phyloP scores from a whole-genome alignment of 2,329 filamentous ascomycete genomes.

The Falciphora oryzae region DNA sequence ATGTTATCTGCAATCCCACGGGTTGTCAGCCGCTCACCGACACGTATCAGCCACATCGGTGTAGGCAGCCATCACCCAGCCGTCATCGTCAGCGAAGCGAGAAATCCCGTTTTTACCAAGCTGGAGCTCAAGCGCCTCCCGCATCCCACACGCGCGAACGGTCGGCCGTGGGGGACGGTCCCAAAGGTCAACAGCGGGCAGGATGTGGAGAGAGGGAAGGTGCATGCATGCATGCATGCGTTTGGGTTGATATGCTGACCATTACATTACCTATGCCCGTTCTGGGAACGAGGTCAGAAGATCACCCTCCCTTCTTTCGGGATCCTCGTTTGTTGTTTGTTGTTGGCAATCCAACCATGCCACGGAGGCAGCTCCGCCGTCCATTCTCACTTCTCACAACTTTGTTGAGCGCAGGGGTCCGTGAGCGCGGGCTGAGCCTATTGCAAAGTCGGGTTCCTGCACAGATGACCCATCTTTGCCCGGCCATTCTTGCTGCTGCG shows the following conservation, averaged over 20 bases:
- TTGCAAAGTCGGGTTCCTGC: slow-evolving; percentile 25
- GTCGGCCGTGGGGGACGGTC: not conserved
- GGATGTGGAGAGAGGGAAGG: not conserved
- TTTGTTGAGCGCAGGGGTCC: not conserved
- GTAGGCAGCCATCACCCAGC: not conserved
- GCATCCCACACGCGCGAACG: not conserved
- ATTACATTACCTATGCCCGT: not conserved
- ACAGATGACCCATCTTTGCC: slow-evolving; percentile 21
- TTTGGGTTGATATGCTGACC: not conserved
- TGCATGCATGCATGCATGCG: too few species aligned
- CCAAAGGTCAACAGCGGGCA: not conserved
- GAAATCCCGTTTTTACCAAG: too few species aligned
- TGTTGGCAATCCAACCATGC: not conserved
- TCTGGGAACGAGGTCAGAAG: not conserved
- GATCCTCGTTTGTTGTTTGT: too few species aligned
- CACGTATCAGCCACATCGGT: not conserved
- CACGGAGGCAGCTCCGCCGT: not conserved
- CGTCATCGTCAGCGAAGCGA: not conserved
- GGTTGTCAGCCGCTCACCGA: not conserved
- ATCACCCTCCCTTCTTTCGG: not conserved
- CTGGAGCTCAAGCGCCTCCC: too few species aligned
- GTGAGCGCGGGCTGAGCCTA: slow-evolving; percentile 13
- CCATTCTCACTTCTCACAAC: too few species aligned
- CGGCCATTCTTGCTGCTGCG: not conserved
- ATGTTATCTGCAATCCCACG: not conserved